A percentile compares a stretch with the other conserved stretches of the same genome.
These are phyloP conservation scores for Salix arbutifolia DNA, from an alignment of 345 rosid genomes.

Conservation along the genomic window DNA sequence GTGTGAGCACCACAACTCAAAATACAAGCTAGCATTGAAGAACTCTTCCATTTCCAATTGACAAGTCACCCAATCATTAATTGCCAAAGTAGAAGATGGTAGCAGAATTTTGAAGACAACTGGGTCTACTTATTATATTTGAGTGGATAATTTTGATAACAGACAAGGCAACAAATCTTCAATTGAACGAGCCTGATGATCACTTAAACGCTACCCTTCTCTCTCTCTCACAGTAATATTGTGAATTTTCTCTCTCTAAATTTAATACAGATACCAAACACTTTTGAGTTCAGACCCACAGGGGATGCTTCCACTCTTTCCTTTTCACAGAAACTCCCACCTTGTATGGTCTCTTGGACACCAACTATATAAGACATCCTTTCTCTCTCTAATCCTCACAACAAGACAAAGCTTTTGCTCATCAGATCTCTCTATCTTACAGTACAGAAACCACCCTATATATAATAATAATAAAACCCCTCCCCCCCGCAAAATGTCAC, in stretches of 20 bases:
- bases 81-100: not conserved
- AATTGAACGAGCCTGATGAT: not conserved
- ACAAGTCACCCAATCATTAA: not conserved
- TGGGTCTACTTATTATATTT: not conserved
- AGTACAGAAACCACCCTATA: not conserved
- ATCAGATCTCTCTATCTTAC: slow-evolving; percentile 21
- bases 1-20: not conserved
- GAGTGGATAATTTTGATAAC: not conserved
- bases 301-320: not conserved
- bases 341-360: not conserved
- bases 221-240: too few species aligned
- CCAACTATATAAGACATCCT: not conserved
- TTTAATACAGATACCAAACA: slow-evolving; percentile 3
- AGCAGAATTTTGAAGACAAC: not conserved
- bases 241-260: not conserved
- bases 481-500: not conserved
- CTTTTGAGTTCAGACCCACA: not conserved
- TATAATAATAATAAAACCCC: not conserved
- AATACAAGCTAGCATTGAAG: not conserved
- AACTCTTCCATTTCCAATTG: not conserved
- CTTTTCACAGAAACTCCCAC: not conserved
- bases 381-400: not conserved
- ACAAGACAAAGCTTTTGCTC: slow-evolving; percentile 25
- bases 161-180: not conserved
- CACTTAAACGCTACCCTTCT: not conserved